Percentiles rank a stretch among this genome's conserved stretches.
These are phyloP conservation scores for Graphilbum ipis-grandicollis DNA, from an alignment of 2,329 filamentous ascomycete species.

Conservation along the genomic window DNA sequence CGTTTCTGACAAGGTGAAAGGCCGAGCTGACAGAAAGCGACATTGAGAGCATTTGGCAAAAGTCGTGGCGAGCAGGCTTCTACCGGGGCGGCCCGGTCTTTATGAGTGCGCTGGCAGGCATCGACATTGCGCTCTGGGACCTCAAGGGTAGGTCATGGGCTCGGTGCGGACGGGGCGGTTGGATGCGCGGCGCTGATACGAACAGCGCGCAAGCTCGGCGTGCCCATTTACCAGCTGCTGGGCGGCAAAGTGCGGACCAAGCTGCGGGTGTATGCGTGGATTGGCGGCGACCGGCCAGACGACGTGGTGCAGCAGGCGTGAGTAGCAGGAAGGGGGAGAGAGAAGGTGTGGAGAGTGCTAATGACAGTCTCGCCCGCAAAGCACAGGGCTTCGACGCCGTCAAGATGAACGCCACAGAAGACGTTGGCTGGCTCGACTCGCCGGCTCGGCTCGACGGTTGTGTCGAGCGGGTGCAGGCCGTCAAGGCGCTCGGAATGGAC, in stretches of 20 bases:
- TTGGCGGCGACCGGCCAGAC: constrained; percentile 45
- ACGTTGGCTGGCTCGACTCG: constrained; percentile 49
- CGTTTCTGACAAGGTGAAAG: no score
- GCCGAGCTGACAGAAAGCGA: constrained; percentile 22
- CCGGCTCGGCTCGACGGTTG: constrained; percentile 37
- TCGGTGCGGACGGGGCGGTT: no score
- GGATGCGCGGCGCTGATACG: no score
- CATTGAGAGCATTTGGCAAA: constrained; percentile 57
- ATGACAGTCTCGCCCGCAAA: constrained; percentile 27
- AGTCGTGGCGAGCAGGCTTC: constrained; percentile 45
- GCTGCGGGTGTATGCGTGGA: constrained; percentile 51
- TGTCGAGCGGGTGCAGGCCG: constrained; percentile 42
- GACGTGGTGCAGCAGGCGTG: constrained; percentile 42
- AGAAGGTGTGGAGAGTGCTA: no score
- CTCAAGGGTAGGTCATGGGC: constrained; percentile 28
- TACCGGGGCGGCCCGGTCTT: constrained; percentile 55
- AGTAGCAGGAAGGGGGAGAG: no score
- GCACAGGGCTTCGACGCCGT: constrained; percentile 39
- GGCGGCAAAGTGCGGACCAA: constrained; percentile 49
- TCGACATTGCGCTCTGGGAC: constrained; percentile 57
- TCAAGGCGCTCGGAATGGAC: constrained; percentile 47
- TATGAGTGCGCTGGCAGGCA: constrained; percentile 53
- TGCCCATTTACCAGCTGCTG: constrained; percentile 48
- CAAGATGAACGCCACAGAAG: constrained; percentile 57
- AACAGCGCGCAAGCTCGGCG: constrained; percentile 13